Evolutionary conservation across 2,329 filamentous ascomycete species (phyloP).

Genomic region (Botrytis medusae): DNA sequence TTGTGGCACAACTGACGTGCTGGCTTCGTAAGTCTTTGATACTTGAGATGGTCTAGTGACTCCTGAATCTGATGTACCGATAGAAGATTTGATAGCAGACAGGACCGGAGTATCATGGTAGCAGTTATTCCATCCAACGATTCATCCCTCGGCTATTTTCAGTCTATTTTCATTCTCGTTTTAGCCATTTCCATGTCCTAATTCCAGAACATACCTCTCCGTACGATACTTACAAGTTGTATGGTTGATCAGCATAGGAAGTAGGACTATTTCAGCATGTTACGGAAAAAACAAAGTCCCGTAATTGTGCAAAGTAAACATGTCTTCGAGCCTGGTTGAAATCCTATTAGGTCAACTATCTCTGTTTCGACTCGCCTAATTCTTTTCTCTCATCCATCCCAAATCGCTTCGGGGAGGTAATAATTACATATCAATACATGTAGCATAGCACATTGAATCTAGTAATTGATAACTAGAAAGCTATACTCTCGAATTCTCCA

Average conservation of each 20-base stretch:
- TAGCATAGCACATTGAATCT: not conserved
- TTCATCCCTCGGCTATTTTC: not conserved
- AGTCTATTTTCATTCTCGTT: not conserved
- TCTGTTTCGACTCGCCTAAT: not conserved
- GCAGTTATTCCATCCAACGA: not conserved
- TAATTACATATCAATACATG: not conserved
- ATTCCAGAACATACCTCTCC: not conserved
- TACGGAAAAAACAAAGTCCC: too few species aligned
- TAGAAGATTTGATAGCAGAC: not conserved
- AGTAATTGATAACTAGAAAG: not conserved
- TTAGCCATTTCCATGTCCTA: not conserved
- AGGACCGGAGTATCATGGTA: not conserved
- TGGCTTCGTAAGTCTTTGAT: not conserved
- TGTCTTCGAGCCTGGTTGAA: not conserved
- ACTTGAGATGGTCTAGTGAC: not conserved
- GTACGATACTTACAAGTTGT: not conserved
- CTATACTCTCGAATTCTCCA: not conserved
- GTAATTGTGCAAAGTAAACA: not conserved
- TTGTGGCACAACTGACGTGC: not conserved
- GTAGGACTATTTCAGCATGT: not conserved
- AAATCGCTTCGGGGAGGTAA: not conserved
- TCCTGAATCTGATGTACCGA: not conserved
- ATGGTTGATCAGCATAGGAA: not conserved
- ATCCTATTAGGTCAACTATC: not conserved
- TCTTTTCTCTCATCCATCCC: not conserved